phyloP scores from a whole-genome alignment of 371 early-diverging fungal species.

The Mucor mucedo region DNA sequence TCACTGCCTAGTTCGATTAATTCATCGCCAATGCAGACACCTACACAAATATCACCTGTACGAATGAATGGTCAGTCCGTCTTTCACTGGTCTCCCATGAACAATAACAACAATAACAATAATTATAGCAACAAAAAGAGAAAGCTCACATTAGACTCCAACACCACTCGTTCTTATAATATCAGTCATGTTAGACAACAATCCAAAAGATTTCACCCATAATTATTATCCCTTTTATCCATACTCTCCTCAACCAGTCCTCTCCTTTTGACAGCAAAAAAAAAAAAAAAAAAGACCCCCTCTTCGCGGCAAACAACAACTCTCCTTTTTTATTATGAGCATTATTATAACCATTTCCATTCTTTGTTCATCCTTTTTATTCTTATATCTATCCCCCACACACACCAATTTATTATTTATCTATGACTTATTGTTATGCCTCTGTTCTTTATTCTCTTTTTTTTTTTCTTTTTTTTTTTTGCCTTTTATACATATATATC shows the following conservation, averaged over 20 bases:
- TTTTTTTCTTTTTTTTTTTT: background rate
- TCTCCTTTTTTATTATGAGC: background rate
- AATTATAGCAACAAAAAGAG: slow-evolving; percentile 14
- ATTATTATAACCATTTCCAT: background rate
- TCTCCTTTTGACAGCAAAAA: slow-evolving; percentile 1
- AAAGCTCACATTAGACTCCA: slow-evolving; percentile 6
- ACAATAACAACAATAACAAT: background rate
- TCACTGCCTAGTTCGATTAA: slow-evolving; percentile 48
- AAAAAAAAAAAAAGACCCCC: background rate
- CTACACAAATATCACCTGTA: slow-evolving; percentile 45
- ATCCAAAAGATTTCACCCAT: slow-evolving; percentile 14
- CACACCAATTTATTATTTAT: background rate
- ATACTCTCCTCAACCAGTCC: background rate
- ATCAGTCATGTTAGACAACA: slow-evolving; percentile 30
- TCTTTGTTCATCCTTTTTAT: slow-evolving; percentile 8
- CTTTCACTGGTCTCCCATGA: slow-evolving; percentile 22
- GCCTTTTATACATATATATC: background rate
- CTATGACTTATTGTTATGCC: slow-evolving; percentile 1
- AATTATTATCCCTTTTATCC: background rate
- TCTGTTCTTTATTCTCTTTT: background rate
- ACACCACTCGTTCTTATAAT: slow-evolving; percentile 11
- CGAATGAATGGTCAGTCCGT: slow-evolving; percentile 22
- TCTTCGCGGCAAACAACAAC: background rate
- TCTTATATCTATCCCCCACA: background rate
- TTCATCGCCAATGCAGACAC: slow-evolving; percentile 53